A percentile compares a stretch with the other conserved stretches of the same genome.
These are phyloP conservation scores for Ceratobasidium sp. DNA, from an alignment of 1,284 basidiomycete species.

Conservation along the genomic window DNA sequence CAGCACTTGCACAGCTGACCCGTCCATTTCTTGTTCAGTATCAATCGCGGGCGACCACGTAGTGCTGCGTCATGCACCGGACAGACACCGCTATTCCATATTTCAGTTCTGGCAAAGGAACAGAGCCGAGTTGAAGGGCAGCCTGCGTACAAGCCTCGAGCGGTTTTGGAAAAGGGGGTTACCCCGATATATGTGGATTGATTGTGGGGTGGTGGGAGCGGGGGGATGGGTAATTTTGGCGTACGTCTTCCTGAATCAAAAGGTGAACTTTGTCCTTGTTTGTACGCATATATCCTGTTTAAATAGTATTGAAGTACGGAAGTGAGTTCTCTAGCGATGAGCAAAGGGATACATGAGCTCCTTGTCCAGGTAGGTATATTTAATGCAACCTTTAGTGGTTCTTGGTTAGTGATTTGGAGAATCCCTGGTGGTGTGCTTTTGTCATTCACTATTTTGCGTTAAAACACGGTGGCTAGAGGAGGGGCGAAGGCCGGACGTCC, in stretches of 20 bases:
- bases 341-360: too few relatives aligned
- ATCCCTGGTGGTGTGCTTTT: too few relatives aligned
- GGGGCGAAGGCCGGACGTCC: too few relatives aligned
- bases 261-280: not conserved
- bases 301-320: not conserved
- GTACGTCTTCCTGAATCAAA: not conserved
- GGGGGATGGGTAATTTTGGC: not conserved
- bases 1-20: not conserved
- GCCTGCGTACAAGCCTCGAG: conserved; percentile 10
- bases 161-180: conserved; percentile 5
- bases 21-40: not conserved
- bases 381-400: too few relatives aligned
- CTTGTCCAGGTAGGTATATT: too few relatives aligned
- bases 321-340: not conserved
- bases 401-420: too few relatives aligned
- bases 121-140: conserved; percentile 19
- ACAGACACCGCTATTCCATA: conserved; percentile 20
- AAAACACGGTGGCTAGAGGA: too few relatives aligned
- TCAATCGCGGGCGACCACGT: conserved; percentile 22
- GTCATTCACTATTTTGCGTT: too few relatives aligned
- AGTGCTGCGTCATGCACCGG: conserved; percentile 1
- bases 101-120: conserved; percentile 31
- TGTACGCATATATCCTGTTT: not conserved
- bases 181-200: conserved; percentile 29
- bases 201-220: not conserved